A percentile compares a stretch with the other conserved stretches of the same genome.
Conservation (phyloP, 495 filamentous ascomycete genomes). For the Saxispiralis lemnorum region DNA sequence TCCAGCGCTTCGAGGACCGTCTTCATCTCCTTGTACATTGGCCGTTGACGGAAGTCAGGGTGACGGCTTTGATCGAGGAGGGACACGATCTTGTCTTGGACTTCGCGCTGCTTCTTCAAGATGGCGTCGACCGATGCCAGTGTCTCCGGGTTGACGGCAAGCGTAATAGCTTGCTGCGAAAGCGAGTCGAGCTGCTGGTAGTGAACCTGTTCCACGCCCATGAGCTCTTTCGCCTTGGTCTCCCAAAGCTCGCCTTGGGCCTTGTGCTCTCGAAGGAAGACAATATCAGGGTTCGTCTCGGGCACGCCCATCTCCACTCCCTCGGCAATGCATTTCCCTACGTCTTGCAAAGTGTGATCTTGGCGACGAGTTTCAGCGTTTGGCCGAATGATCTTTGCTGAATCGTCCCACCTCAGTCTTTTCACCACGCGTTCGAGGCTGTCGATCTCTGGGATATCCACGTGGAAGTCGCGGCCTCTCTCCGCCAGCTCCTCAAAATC, state of each 20-base stretch:
- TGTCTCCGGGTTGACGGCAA: constrained; percentile 71
- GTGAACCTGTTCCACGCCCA: constrained; percentile 72
- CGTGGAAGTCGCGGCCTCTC: constrained; percentile 69
- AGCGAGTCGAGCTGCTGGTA: constrained; percentile 89
- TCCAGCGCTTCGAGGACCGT: constrained; percentile 74
- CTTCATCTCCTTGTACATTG: constrained; percentile 76
- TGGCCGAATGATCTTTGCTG: constrained; percentile 29
- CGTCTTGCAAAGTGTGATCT: constrained; percentile 51
- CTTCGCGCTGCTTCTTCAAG: constrained; percentile 87
- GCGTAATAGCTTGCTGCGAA: constrained; percentile 50
- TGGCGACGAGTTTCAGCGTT: constrained; percentile 24
- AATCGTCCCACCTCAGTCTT: constrained; percentile 77
- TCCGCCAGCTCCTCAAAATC: constrained; percentile 84
- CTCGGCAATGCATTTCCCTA: constrained; percentile 56
- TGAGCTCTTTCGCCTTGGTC: constrained; percentile 79
- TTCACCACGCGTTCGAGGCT: constrained; percentile 61
- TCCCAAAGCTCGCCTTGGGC: constrained; percentile 75
- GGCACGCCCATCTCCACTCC: constrained; percentile 60
- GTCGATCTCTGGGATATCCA: constrained; percentile 88
- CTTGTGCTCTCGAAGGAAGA: constrained; percentile 56
- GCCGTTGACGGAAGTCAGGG: constrained; percentile 57
- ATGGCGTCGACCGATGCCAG: constrained; percentile 75
- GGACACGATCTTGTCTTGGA: constrained; percentile 66
- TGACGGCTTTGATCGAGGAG: constrained; percentile 62
- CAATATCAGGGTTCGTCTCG: constrained; percentile 57